Conservation (phyloP, 202 grass and related monocot species). For the Brachypodium distachyon region DNA sequence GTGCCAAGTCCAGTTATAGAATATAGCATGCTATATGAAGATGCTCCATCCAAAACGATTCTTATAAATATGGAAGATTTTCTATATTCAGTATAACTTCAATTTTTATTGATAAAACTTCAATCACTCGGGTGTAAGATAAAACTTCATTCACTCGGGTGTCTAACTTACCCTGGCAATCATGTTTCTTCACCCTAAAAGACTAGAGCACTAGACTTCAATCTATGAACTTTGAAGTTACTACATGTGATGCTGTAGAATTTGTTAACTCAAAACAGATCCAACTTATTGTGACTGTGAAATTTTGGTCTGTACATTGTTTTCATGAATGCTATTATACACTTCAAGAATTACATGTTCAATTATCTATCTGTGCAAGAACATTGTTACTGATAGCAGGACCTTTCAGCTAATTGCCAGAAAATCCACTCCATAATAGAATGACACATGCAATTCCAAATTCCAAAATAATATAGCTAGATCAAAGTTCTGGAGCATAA, state of each 20-base stretch:
- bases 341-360: not conserved
- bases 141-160: not conserved
- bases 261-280: not conserved
- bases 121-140: not conserved
- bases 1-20: not conserved
- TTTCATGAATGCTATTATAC: not conserved
- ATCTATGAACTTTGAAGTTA: not conserved
- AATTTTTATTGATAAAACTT: not conserved
- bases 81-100: not conserved
- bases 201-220: not conserved
- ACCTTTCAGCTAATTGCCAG: not conserved
- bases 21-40: slow-evolving; percentile 2
- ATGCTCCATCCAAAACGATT: not conserved
- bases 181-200: not conserved
- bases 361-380: not conserved
- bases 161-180: not conserved
- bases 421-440: not conserved
- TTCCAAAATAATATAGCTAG: not conserved
- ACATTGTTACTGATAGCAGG: not conserved
- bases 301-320: not conserved
- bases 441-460: not conserved
- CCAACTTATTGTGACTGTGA: not conserved
- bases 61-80: not conserved
- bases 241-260: not conserved
- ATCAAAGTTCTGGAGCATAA: not conserved